Conservation (phyloP, 2,329 filamentous ascomycete species). For the Fusarium citri region DNA sequence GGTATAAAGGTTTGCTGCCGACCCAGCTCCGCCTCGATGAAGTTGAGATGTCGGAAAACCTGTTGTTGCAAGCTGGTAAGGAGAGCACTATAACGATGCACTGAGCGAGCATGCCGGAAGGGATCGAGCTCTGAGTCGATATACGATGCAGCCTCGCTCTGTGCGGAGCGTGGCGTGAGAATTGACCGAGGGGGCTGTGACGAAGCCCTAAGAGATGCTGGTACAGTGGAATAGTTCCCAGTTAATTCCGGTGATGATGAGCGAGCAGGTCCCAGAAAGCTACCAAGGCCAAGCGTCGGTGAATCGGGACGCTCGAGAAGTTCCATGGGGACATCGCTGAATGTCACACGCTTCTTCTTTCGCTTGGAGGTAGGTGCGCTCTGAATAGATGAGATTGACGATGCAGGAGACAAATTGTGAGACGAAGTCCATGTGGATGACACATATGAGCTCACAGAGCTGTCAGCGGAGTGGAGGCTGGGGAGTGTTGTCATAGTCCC, state of each 20-base stretch:
- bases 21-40: conserved; percentile 56
- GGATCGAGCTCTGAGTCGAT: conserved; percentile 45
- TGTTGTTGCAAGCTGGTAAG: conserved; percentile 62
- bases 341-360: conserved; percentile 58
- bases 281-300: conserved; percentile 68
- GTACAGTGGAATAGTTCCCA: conserved; percentile 5
- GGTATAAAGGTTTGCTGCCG: conserved; percentile 41
- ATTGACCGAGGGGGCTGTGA: conserved; percentile 36
- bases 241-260: conserved; percentile 42
- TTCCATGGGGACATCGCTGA: conserved; percentile 52
- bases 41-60: conserved; percentile 60
- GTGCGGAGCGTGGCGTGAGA: conserved; percentile 29
- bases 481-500: conserved; percentile 49
- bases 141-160: conserved; percentile 17
- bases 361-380: conserved; percentile 40
- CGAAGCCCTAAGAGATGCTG: conserved; percentile 14
- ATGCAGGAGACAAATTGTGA: conserved; percentile 40
- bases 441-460: conserved; percentile 58
- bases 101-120: conserved; percentile 57
- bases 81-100: conserved; percentile 63
- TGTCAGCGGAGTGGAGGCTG: conserved; percentile 56
- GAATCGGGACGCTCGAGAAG: conserved; percentile 69
- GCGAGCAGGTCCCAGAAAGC: conserved; percentile 49
- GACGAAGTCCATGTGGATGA: conserved; percentile 41
- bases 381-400: conserved; percentile 58